Conservation (phyloP, 495 filamentous ascomycete genomes). For the Podospora pseudocomata region DNA sequence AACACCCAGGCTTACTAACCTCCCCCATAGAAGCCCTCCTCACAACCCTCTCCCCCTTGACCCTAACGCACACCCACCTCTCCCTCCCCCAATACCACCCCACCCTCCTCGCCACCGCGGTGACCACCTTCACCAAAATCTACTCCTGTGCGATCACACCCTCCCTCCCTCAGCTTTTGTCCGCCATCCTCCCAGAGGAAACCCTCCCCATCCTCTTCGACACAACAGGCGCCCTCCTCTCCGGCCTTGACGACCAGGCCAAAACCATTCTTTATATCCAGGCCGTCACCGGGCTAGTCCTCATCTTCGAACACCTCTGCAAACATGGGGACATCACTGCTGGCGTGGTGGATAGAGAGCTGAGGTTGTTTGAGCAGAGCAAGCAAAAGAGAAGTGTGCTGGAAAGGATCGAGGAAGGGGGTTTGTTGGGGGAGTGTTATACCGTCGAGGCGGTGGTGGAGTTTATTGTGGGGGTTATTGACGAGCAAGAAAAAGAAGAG, state of each 20-base stretch:
- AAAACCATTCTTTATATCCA: slow-evolving; percentile 27
- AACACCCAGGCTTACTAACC: background rate
- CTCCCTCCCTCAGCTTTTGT: slow-evolving; percentile 18
- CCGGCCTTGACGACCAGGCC: slow-evolving; percentile 27
- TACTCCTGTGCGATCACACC: slow-evolving; percentile 26
- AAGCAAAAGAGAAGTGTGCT: slow-evolving; percentile 27
- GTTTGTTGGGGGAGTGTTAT: slow-evolving; percentile 26
- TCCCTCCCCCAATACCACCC: slow-evolving; percentile 26
- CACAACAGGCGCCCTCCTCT: slow-evolving; percentile 19
- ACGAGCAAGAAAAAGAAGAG: slow-evolving; percentile 9
- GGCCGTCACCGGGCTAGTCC: slow-evolving; percentile 30
- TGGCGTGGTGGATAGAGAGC: slow-evolving; percentile 22
- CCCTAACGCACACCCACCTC: slow-evolving; percentile 19
- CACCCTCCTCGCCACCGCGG: slow-evolving; percentile 23
- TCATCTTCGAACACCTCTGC: slow-evolving; percentile 26
- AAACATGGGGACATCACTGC: slow-evolving; percentile 1
- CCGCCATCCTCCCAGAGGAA: slow-evolving; percentile 14
- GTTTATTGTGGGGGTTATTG: slow-evolving; percentile 21
- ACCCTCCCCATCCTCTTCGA: slow-evolving; percentile 31
- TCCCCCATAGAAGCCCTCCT: background rate
- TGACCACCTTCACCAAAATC: slow-evolving; percentile 19
- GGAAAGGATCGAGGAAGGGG: slow-evolving; percentile 21
- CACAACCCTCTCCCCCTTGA: background rate
- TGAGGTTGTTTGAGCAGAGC: slow-evolving; percentile 34
- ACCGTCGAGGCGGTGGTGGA: slow-evolving; percentile 23